Conservation (phyloP, 768 basidiomycete species). For the Boletus patriciae region DNA sequence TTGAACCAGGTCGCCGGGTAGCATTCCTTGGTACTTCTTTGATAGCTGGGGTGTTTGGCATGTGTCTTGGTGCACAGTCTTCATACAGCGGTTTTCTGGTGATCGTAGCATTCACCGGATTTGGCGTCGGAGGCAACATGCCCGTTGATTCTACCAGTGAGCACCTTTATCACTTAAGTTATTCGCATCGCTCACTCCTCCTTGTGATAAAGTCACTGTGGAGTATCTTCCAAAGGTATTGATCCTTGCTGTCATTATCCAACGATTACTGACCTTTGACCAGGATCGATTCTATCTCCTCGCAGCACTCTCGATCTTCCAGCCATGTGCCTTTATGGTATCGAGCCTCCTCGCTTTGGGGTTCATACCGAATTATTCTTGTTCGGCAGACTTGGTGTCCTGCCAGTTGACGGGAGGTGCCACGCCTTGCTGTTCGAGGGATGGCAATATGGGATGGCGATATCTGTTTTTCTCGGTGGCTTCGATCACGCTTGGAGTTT, state of each 20-base stretch:
- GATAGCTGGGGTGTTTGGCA: slow-evolving; percentile 13
- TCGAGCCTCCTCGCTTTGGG: slow-evolving; percentile 6
- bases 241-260: neutral
- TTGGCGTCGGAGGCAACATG: slow-evolving; percentile 16
- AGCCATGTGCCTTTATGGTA: neutral
- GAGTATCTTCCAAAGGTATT: slow-evolving; percentile 18
- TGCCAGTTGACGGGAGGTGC: slow-evolving; percentile 13
- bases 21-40: slow-evolving; percentile 18
- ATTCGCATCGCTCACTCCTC: neutral
- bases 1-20: slow-evolving; percentile 13
- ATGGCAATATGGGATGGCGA: slow-evolving; percentile 23
- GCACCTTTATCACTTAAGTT: neutral
- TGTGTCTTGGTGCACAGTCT: slow-evolving; percentile 12
- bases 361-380: slow-evolving; percentile 17
- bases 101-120: slow-evolving; percentile 8
- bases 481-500: slow-evolving; percentile 12
- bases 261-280: neutral
- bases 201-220: slow-evolving; percentile 1
- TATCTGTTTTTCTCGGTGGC: slow-evolving; percentile 12
- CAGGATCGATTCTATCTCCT: slow-evolving; percentile 19
- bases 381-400: slow-evolving; percentile 8
- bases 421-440: slow-evolving; percentile 15
- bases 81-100: slow-evolving; percentile 13
- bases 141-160: slow-evolving; percentile 19
- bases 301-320: slow-evolving; percentile 10